Evolutionary conservation across 2,329 filamentous ascomycete genomes (phyloP), one percentile per base, ranked within the genome.

Genomic region (Colletotrichum sp.): DNA sequence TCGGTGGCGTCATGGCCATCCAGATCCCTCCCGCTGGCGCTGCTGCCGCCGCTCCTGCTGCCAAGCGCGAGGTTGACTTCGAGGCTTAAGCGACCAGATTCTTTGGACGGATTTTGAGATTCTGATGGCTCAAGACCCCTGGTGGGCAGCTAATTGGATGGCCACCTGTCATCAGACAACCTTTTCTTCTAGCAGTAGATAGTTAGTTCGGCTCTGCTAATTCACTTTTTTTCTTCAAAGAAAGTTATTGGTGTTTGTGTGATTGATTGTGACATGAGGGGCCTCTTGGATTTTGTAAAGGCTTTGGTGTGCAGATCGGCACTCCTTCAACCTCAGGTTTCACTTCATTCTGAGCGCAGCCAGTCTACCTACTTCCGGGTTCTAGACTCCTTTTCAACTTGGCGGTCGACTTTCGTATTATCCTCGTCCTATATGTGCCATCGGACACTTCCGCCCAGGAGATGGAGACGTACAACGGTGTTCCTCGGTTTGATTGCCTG

Each of bases 1-100:
- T 87, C 76, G 85, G 74, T 52, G 86, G 85, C 26, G 81, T 84
- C 28, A 77, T 86, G 10, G 82, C 85, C 18, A 81, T 87, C 75
- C 86, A 87, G 80, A 84, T 86, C 66, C 83, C 76, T 16, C 74
- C 75, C 36, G 69, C 61, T 16, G 63, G 70, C 48, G 72, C 70
- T 7, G 69, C 58, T 59, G 71, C 58, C 30, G 56, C 48, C n/a
- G 36, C 63, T 24, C 24, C 69, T n/a, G 73, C 73, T 16, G 69
- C 73, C 48, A 76, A 76, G 71, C 74, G 74, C 24, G 52, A 36
- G 8, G 61, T 63, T 21, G 52, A 26, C 16, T 76, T 76, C 61
- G 16, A 59, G 36, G 28, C 38, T 24, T 69, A 16, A 66, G 36
- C 5, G 24, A 32, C 32, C 14, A 21, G n/a, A 52, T 52, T 48